A percentile compares a stretch with the other conserved stretches of the same genome.
Conservation (phyloP, 805 yeast genomes). For the Debaryomyces maramus region DNA sequence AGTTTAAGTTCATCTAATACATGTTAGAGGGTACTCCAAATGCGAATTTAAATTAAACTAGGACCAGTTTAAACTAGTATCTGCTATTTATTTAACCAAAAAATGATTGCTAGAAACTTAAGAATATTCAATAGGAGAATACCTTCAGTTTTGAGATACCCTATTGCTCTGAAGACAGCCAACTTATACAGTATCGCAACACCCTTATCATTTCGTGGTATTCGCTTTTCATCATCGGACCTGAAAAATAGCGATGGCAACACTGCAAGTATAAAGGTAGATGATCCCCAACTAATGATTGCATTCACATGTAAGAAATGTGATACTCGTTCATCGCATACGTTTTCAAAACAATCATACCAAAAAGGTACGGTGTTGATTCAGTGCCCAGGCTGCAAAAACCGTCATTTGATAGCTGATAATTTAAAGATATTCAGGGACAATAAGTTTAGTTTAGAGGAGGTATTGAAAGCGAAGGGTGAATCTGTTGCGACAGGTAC, state of each 20-base stretch:
- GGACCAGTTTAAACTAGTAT: too few species aligned
- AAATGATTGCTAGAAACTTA: background rate
- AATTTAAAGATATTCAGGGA: conserved; percentile 71
- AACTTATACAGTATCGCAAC: background rate
- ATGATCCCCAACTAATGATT: conserved; percentile 77
- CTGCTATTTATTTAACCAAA: too few species aligned
- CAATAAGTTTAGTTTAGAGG: conserved; percentile 71
- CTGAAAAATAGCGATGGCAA: background rate
- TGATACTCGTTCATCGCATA: conserved; percentile 77
- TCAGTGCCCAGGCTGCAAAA: conserved; percentile 89
- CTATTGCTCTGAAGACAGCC: background rate
- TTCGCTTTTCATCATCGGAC: conserved; percentile 1
- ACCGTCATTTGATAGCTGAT: conserved; percentile 89
- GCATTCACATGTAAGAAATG: conserved; percentile 94
- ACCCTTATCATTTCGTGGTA: background rate
- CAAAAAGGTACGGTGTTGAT: conserved; percentile 81
- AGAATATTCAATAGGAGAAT: background rate
- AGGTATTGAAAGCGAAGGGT: conserved; percentile 73
- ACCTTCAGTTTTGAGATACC: background rate
- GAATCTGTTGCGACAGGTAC: conserved; percentile 65
- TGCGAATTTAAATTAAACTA: background rate
- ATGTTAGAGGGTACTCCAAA: too few species aligned
- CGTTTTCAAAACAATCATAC: conserved; percentile 92
- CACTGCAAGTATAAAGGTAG: conserved; percentile 48
- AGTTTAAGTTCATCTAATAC: too few species aligned